Evolutionary conservation across 345 rosid species (phyloP), one percentile per base, ranked within the genome.

Genomic region (Bretschneidera sinensis): DNA sequence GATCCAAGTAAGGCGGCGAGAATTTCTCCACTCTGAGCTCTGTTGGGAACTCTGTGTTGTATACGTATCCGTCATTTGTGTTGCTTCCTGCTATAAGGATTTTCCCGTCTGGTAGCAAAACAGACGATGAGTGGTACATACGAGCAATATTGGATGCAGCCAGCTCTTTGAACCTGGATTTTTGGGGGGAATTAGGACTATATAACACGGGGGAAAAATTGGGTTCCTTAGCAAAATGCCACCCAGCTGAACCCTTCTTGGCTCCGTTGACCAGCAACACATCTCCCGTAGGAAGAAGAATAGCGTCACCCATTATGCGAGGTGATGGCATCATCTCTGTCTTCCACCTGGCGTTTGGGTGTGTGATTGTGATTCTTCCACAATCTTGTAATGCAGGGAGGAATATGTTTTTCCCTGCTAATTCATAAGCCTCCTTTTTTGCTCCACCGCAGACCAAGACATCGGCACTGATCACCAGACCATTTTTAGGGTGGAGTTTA

Each of bases 261-360:
- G 85, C 85, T 0, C 88, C 88, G 0, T 76, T 81, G 1, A 83
- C 49, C 23, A 81, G 22, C 11, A 83, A 66, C 24, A 76, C 51
- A 6, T 78, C 82, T 16, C 78, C 88, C 0, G 75, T 71, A 0
- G 88, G 83, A 28, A 83, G 74, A 51, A 74, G 31, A 43, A 73
- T 59, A 69, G 68, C 63, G 21, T 83, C 89, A 0, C 86, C 86
- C 86, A 78, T 81, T 4, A 76, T 65, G 13, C 86, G 72, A 23
- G 80, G 71, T 2, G 84, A 43, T 2, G 89, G 89, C 89, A 83
- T 83, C 2, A 31, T 48, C 49, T 83, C 84, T 49, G 60, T 65
- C 64, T 59, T 56, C 89, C 89, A 81, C 4, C 48, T 67, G 0
- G 86, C 66, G 28, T 74, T 52, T 8, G 35, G 34, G 10, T 59